Percentiles rank a stretch among this genome's conserved stretches.
Evolutionary conservation across 1,284 basidiomycete species (phyloP).

Genomic region (Pseudozyma tsukubaensis): DNA sequence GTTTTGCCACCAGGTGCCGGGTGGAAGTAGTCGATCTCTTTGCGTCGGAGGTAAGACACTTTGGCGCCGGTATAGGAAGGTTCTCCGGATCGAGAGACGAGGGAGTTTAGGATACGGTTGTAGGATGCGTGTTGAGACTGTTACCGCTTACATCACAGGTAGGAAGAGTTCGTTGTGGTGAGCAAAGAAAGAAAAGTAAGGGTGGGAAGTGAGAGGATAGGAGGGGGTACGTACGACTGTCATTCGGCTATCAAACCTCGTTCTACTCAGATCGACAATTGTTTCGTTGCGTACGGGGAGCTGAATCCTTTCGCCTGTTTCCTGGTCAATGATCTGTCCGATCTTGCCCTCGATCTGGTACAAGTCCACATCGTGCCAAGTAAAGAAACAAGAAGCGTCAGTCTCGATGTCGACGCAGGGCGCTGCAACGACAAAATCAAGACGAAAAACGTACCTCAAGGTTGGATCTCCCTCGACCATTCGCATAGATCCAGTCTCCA

Average conservation of each 20-base stretch:
- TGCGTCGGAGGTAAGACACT: conserved; percentile 81
- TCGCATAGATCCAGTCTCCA: conserved; percentile 81
- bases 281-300: conserved; percentile 87
- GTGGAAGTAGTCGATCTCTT: conserved; percentile 86
- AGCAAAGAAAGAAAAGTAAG: no score
- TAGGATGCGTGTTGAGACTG: conserved; percentile 86
- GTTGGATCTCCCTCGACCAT: conserved; percentile 69
- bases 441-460: conserved; percentile 71
- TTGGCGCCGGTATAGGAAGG: conserved; percentile 72
- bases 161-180: background rate
- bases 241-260: conserved; percentile 90
- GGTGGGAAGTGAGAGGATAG: background rate
- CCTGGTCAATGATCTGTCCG: conserved; percentile 79
- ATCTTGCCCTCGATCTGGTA: conserved; percentile 90
- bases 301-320: conserved; percentile 73
- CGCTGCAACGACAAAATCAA: background rate
- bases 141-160: background rate
- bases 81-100: conserved; percentile 70
- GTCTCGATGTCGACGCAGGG: background rate
- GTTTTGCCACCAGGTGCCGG: conserved; percentile 73
- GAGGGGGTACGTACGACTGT: conserved; percentile 74
- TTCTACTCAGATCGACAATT: conserved; percentile 71
- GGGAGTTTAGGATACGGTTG: conserved; percentile 82
- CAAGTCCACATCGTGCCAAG: conserved; percentile 68
- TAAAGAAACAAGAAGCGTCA: background rate